A percentile compares a stretch with the other conserved stretches of the same genome.
phyloP scores from a whole-genome alignment of 805 yeast genomes.

The Cyberlindnera mrakii region DNA sequence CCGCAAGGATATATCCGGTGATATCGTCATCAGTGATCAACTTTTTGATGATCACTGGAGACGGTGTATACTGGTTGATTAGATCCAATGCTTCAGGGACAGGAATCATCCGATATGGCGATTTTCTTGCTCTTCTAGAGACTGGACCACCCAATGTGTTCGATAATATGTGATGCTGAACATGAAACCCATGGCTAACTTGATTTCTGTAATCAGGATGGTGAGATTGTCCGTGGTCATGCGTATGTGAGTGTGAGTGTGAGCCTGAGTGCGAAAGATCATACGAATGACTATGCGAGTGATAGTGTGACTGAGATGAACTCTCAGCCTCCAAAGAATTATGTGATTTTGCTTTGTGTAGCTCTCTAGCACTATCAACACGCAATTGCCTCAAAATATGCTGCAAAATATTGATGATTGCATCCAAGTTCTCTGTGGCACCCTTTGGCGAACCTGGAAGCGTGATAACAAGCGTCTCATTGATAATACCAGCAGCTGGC shows the following conservation, averaged over 20 bases:
- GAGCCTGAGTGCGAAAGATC: neutral
- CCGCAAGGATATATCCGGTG: slow-evolving; percentile 36
- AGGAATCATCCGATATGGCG: slow-evolving; percentile 44
- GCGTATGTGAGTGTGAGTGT: too few relatives aligned
- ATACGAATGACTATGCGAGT: slow-evolving; percentile 12
- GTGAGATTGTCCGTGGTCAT: slow-evolving; percentile 3
- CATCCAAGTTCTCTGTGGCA: slow-evolving; percentile 37
- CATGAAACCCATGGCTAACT: slow-evolving; percentile 18
- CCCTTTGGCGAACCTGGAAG: slow-evolving; percentile 51
- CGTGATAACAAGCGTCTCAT: slow-evolving; percentile 34
- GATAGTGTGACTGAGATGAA: too few relatives aligned
- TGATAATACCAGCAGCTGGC: slow-evolving; percentile 42
- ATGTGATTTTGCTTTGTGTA: slow-evolving; percentile 27
- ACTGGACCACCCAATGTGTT: slow-evolving; percentile 33
- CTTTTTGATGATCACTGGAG: slow-evolving; percentile 19
- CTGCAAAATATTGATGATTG: slow-evolving; percentile 31
- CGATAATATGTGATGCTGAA: slow-evolving; percentile 34
- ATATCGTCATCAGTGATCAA: slow-evolving; percentile 25
- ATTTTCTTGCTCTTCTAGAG: slow-evolving; percentile 35
- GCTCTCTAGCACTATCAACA: slow-evolving; percentile 31
- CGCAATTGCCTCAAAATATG: slow-evolving; percentile 39
- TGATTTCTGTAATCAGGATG: slow-evolving; percentile 5
- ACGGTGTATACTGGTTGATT: slow-evolving; percentile 30
- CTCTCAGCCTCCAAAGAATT: neutral
- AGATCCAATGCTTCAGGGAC: slow-evolving; percentile 33